Evolutionary conservation across 768 basidiomycete species (phyloP).

Genomic region (Tylopilus plumbeoviolaceoides): DNA sequence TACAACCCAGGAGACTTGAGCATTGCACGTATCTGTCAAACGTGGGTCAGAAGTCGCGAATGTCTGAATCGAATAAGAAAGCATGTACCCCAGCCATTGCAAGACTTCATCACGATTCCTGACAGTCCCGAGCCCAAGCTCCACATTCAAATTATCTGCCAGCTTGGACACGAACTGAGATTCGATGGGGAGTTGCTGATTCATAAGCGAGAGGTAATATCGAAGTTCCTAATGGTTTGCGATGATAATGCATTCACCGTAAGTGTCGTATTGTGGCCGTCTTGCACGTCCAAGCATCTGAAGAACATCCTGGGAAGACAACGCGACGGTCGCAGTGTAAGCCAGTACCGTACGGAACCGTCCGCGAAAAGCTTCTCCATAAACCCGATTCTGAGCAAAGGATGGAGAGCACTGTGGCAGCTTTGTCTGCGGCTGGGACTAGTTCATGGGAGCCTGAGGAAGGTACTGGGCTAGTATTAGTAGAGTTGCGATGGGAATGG

Average conservation of each 20-base stretch:
- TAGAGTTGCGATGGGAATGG: too few species aligned
- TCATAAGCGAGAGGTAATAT: constrained; percentile 92
- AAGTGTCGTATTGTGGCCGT: constrained; percentile 95
- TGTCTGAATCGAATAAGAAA: not conserved
- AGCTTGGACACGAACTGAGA: constrained; percentile 89
- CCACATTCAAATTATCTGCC: constrained; percentile 95
- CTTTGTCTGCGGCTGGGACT: constrained; percentile 92
- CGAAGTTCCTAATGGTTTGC: constrained; percentile 96
- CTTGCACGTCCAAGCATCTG: constrained; percentile 99
- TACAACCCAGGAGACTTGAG: constrained; percentile 85
- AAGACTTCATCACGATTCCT: constrained; percentile 96
- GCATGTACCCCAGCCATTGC: constrained; percentile 95
- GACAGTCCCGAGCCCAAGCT: constrained; percentile 92
- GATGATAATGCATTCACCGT: constrained; percentile 96
- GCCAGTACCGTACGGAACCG: constrained; percentile 88
- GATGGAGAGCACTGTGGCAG: constrained; percentile 75
- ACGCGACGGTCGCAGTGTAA: constrained; percentile 93
- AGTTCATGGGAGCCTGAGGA: too few species aligned
- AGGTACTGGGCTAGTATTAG: too few species aligned
- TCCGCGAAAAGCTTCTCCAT: constrained; percentile 92
- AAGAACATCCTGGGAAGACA: constrained; percentile 92
- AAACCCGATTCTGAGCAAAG: constrained; percentile 83
- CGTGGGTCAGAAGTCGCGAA: constrained; percentile 4
- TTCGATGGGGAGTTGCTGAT: constrained; percentile 97
- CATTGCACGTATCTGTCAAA: constrained; percentile 83